Conservation (phyloP, 2,329 filamentous ascomycete genomes). For the Achaetomium macrosporum region DNA sequence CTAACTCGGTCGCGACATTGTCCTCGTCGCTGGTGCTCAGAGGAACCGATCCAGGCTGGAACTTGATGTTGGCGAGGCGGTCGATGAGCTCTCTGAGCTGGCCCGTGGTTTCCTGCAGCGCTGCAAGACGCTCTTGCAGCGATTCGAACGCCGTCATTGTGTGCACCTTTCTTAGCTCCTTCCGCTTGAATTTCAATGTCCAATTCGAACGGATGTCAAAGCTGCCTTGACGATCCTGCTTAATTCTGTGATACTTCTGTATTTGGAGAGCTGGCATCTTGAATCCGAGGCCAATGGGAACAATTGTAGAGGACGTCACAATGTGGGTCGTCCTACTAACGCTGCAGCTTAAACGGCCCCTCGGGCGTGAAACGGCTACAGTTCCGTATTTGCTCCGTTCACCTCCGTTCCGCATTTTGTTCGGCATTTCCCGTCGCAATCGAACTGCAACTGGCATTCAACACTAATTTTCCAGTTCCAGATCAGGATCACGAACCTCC, state of each 20-base stretch:
- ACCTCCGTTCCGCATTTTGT: slow-evolving; percentile 6
- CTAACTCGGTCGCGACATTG: slow-evolving; percentile 63
- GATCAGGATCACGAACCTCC: slow-evolving; percentile 1
- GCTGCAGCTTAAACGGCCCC: neutral
- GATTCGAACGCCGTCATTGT: slow-evolving; percentile 50
- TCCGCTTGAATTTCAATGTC: neutral
- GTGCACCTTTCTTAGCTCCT: neutral
- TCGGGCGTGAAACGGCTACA: neutral
- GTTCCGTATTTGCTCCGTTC: neutral
- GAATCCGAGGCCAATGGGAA: slow-evolving; percentile 1
- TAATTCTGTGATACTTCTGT: neutral
- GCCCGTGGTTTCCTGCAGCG: slow-evolving; percentile 54
- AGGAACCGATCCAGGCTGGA: slow-evolving; percentile 53
- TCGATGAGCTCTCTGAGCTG: slow-evolving; percentile 56
- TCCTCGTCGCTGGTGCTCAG: slow-evolving; percentile 42
- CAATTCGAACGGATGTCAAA: neutral
- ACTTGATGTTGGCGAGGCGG: slow-evolving; percentile 52
- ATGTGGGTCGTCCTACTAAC: neutral
- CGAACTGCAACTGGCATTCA: slow-evolving; percentile 1
- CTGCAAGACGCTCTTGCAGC: slow-evolving; percentile 55
- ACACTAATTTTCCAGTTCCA: slow-evolving; percentile 12
- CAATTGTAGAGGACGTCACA: slow-evolving; percentile 4
- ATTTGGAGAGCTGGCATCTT: slow-evolving; percentile 10
- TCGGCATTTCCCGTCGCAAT: slow-evolving; percentile 7
- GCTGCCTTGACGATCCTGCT: neutral